phyloP scores from a whole-genome alignment of 2,329 filamentous ascomycete species.

The Elsinoe perseae region DNA sequence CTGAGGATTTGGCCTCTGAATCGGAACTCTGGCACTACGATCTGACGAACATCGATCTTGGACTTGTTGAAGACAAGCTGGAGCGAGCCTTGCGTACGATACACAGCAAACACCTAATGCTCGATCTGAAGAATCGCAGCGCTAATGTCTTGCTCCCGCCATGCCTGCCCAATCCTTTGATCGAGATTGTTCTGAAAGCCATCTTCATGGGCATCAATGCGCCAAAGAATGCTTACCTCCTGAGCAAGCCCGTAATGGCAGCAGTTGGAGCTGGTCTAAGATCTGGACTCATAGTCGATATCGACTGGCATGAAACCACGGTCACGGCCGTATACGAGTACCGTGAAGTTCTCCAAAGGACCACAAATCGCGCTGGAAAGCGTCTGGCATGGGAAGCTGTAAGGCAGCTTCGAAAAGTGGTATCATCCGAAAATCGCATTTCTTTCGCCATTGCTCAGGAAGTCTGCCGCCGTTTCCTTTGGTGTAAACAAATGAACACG shows the following conservation, averaged over 20 bases:
- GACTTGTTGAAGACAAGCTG: conserved; percentile 75
- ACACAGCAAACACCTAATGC: conserved; percentile 64
- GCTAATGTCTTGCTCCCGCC: conserved; percentile 71
- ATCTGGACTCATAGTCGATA: conserved; percentile 77
- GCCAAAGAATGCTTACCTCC: conserved; percentile 69
- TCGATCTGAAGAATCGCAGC: conserved; percentile 61
- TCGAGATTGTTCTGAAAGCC: conserved; percentile 67
- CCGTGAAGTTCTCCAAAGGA: conserved; percentile 63
- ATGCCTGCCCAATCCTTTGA: conserved; percentile 64
- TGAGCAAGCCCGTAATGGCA: conserved; percentile 68
- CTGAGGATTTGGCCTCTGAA: conserved; percentile 52
- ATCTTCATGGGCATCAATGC: conserved; percentile 65
- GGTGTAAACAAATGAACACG: conserved; percentile 50
- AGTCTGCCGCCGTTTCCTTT: conserved; percentile 63
- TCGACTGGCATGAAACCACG: conserved; percentile 87
- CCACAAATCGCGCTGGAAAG: conserved; percentile 68
- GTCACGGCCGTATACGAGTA: conserved; percentile 87
- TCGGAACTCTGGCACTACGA: conserved; percentile 74
- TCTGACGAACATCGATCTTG: conserved; percentile 63
- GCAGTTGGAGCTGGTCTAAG: conserved; percentile 73
- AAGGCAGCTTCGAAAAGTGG: conserved; percentile 41
- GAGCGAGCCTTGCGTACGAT: conserved; percentile 74
- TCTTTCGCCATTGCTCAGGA: conserved; percentile 76
- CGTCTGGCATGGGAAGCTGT: conserved; percentile 53
- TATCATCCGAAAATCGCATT: conserved; percentile 26